These are phyloP conservation scores for Paramecium caudatum DNA, from an alignment of 73 alveolate genomes.

Conservation along the genomic window DNA sequence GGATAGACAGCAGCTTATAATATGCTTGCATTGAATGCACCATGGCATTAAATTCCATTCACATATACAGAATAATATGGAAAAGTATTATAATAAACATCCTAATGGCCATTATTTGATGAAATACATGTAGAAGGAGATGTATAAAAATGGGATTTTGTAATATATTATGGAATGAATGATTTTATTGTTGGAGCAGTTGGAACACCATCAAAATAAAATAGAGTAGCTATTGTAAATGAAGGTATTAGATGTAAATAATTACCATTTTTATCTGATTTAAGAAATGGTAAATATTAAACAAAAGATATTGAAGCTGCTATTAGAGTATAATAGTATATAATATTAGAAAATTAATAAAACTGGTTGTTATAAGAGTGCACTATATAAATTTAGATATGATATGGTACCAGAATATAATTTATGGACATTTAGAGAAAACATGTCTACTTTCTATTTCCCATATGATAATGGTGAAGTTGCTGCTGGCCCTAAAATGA, in stretches of 20 bases:
- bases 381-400: conserved; percentile 40
- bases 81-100: conserved; percentile 60
- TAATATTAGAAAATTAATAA: conserved; percentile 31
- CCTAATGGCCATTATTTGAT: conserved; percentile 58
- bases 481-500: conserved; percentile 13
- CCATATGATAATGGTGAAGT: conserved; percentile 25
- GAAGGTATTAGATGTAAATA: conserved; percentile 71
- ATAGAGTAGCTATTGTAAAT: conserved; percentile 64
- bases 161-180: conserved; percentile 70
- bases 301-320: conserved; percentile 24
- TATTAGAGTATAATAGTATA: neutral
- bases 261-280: conserved; percentile 66
- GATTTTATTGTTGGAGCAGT: conserved; percentile 70
- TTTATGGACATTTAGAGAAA: conserved; percentile 50
- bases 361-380: conserved; percentile 48
- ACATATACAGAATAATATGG: conserved; percentile 72
- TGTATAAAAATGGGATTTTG: conserved; percentile 70
- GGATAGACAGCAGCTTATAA: conserved; percentile 78
- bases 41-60: conserved; percentile 78
- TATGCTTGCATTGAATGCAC: conserved; percentile 72
- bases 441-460: conserved; percentile 48
- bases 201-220: conserved; percentile 71
- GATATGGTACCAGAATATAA: conserved; percentile 48
- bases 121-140: conserved; percentile 69
- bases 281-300: conserved; percentile 51